A percentile compares a stretch with the other conserved stretches of the same genome.
phyloP scores from a whole-genome alignment of 768 basidiomycete genomes.

The Lactarius quietus region DNA sequence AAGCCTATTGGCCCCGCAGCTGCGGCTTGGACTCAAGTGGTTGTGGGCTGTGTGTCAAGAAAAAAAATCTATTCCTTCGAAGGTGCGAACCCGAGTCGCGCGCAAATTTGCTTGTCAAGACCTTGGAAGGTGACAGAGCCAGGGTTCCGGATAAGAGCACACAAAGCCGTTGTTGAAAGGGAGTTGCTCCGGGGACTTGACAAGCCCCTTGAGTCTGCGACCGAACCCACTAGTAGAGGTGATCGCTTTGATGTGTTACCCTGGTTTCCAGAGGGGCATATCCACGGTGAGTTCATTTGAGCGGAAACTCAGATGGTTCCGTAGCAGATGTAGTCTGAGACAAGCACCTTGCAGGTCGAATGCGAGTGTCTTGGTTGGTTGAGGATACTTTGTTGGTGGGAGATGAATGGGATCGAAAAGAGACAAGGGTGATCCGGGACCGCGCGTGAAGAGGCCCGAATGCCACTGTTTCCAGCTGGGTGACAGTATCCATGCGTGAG shows the following conservation, averaged over 20 bases:
- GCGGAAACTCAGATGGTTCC: not conserved
- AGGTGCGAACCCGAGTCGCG: not conserved
- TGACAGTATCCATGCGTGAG: constrained; percentile 14
- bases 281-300: not conserved
- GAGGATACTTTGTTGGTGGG: not conserved
- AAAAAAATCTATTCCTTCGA: not conserved
- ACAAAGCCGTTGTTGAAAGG: not conserved
- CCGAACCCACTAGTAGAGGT: not conserved
- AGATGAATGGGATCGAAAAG: not conserved
- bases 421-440: not conserved
- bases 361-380: not conserved
- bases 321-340: not conserved
- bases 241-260: not conserved
- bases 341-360: not conserved
- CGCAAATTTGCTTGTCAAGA: not conserved
- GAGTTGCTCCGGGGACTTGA: not conserved
- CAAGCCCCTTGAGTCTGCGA: not conserved
- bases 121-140: not conserved
- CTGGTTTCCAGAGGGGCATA: not conserved
- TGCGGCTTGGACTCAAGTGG: not conserved
- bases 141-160: not conserved
- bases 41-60: not conserved
- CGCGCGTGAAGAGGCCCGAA: not conserved
- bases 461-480: constrained; percentile 1
- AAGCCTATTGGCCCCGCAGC: constrained; percentile 2